A percentile compares a stretch with the other conserved stretches of the same genome.
Conservation (phyloP, 2,329 filamentous ascomycete species). For the Myriosclerotinia duriaeana region DNA sequence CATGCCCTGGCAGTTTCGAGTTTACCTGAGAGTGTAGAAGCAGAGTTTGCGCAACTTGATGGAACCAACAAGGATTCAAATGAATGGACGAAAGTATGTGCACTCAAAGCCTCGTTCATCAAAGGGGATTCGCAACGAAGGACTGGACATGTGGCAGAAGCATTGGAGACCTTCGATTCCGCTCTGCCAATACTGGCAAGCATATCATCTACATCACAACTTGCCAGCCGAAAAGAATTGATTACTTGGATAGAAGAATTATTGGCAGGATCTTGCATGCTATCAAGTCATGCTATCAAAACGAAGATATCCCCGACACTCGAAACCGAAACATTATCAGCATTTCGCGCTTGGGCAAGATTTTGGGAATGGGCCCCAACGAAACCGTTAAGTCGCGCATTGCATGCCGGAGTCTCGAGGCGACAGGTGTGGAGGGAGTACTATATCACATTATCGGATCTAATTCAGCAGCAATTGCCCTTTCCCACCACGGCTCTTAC, state of each 20-base stretch:
- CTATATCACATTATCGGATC: conserved; percentile 74
- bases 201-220: conserved; percentile 50
- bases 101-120: conserved; percentile 75
- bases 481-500: conserved; percentile 52
- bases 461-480: conserved; percentile 65
- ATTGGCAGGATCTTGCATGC: conserved; percentile 71
- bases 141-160: conserved; percentile 53
- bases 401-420: conserved; percentile 59
- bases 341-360: conserved; percentile 66
- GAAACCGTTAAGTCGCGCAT: conserved; percentile 56
- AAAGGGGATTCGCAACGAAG: conserved; percentile 64
- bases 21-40: conserved; percentile 63
- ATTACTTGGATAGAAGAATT: conserved; percentile 77
- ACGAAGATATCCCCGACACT: conserved; percentile 51
- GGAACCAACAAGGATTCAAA: conserved; percentile 53
- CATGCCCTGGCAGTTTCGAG: conserved; percentile 59
- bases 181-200: conserved; percentile 62
- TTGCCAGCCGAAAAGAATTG: conserved; percentile 60
- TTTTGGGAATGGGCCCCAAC: conserved; percentile 58
- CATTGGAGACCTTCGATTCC: conserved; percentile 64
- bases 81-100: conserved; percentile 80
- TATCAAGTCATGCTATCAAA: conserved; percentile 60
- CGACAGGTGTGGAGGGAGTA: conserved; percentile 81
- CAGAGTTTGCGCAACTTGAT: conserved; percentile 53
- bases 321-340: conserved; percentile 54